phyloP scores from a whole-genome alignment of 805 yeast species.

The Kurtzmaniella cleridarum region DNA sequence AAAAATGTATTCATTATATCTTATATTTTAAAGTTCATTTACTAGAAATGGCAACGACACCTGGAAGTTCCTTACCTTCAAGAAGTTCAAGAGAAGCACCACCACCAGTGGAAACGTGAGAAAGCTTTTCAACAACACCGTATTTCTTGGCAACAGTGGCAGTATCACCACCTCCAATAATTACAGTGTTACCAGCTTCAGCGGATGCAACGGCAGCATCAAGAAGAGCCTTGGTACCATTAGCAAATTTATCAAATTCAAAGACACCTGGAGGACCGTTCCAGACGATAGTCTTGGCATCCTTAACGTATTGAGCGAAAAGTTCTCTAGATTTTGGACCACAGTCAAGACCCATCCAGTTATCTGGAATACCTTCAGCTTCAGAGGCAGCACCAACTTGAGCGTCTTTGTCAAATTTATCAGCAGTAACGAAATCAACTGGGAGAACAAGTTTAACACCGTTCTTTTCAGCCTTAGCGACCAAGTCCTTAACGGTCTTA shows the following conservation, averaged over 20 bases:
- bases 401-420: slow-evolving; percentile 90
- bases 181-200: slow-evolving; percentile 85
- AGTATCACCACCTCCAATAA: slow-evolving; percentile 99
- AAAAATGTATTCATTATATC: background rate
- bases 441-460: slow-evolving; percentile 92
- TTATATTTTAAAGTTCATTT: slow-evolving; percentile 29
- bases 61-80: slow-evolving; percentile 98
- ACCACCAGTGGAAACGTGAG: slow-evolving; percentile 99
- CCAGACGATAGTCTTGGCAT: slow-evolving; percentile 98
- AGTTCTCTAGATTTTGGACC: slow-evolving; percentile 86
- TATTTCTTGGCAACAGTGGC: slow-evolving; percentile 98
- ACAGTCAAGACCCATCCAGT: slow-evolving; percentile 92
- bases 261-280: slow-evolving; percentile 99
- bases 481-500: slow-evolving; percentile 84
- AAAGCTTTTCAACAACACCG: slow-evolving; percentile 93
- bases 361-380: slow-evolving; percentile 88
- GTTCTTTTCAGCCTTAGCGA: slow-evolving; percentile 95
- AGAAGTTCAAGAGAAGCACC: slow-evolving; percentile 98
- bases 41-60: slow-evolving; percentile 88
- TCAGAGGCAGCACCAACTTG: slow-evolving; percentile 77
- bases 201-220: slow-evolving; percentile 86
- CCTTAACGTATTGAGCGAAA: slow-evolving; percentile 75
- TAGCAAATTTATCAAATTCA: slow-evolving; percentile 89
- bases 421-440: slow-evolving; percentile 93
- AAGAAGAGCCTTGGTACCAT: slow-evolving; percentile 86